Evolutionary conservation across 352 stramenopile species (phyloP).

Genomic region (Phytophthora litchii): DNA sequence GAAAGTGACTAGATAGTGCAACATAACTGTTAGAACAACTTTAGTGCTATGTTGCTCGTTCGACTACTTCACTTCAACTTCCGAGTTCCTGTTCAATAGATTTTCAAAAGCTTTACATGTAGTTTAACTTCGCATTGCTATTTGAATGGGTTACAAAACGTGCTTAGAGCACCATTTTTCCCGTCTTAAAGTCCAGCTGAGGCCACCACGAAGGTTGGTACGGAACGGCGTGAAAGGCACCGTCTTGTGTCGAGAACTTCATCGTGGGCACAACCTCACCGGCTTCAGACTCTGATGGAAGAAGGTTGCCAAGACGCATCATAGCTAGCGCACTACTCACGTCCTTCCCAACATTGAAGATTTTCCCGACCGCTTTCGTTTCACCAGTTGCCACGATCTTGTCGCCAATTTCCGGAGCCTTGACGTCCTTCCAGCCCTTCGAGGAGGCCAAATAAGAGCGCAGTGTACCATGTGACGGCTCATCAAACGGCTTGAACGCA

Average conservation of each 20-base stretch:
- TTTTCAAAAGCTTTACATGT: too few species aligned
- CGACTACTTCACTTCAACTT: not conserved
- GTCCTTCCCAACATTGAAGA: constrained; percentile 53
- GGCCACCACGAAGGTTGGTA: constrained; percentile 84
- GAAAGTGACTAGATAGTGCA: not conserved
- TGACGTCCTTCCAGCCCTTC: constrained; percentile 29
- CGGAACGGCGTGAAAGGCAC: constrained; percentile 69
- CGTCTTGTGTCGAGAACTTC: constrained; percentile 71
- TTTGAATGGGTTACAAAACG: constrained; percentile 22
- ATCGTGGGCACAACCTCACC: constrained; percentile 43
- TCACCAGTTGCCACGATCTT: constrained; percentile 62
- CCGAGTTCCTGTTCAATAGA: not conserved
- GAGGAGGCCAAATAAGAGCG: constrained; percentile 52
- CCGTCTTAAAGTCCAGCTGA: constrained; percentile 64
- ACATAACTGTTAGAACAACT: too few species aligned
- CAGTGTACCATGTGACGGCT: constrained; percentile 38
- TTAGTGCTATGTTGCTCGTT: too few species aligned
- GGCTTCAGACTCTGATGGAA: constrained; percentile 46
- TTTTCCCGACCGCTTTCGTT: constrained; percentile 65
- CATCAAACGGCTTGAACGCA: constrained; percentile 66
- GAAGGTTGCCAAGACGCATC: constrained; percentile 77
- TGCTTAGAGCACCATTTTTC: constrained; percentile 70
- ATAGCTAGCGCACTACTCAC: constrained; percentile 68
- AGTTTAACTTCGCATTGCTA: constrained; percentile 4
- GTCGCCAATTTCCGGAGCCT: constrained; percentile 38